phyloP scores from a whole-genome alignment of 805 yeast genomes.

The Nakazawaea pomicola region DNA sequence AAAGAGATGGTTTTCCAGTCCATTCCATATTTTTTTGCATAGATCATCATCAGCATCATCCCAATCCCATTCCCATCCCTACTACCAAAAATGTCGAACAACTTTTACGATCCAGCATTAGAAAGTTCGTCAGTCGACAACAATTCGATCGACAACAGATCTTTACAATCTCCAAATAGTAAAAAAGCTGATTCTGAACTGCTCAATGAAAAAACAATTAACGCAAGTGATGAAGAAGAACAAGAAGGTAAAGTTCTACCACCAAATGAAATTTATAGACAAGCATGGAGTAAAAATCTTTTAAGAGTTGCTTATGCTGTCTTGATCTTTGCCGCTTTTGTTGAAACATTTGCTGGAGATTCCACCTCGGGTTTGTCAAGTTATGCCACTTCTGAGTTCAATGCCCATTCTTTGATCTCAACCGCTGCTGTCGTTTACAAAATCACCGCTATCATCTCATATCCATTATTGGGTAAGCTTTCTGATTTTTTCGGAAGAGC shows the following conservation, averaged over 20 bases:
- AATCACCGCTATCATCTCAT: conserved; percentile 32
- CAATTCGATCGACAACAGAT: too few species aligned
- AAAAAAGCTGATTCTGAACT: too few species aligned
- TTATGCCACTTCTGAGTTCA: conserved; percentile 34
- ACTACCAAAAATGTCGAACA: too few species aligned
- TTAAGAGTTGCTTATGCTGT: conserved; percentile 20
- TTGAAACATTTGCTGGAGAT: conserved; percentile 16
- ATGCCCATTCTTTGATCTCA: conserved; percentile 34
- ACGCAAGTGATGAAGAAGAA: background rate
- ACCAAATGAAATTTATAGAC: conserved; percentile 3
- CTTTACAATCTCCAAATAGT: too few species aligned
- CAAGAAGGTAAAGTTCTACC: too few species aligned
- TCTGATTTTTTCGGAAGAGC: conserved; percentile 37
- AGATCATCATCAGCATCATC: too few species aligned
- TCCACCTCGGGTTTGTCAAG: conserved; percentile 21
- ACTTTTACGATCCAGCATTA: too few species aligned
- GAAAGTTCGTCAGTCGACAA: too few species aligned
- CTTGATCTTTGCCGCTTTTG: conserved; percentile 25
- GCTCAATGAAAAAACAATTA: background rate
- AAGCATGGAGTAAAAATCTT: conserved; percentile 19
- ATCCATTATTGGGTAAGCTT: conserved; percentile 35
- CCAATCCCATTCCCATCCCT: too few species aligned
- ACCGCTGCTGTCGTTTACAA: conserved; percentile 34
- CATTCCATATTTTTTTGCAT: too few species aligned
- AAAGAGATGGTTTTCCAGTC: too few species aligned